Percentiles rank a stretch among this genome's conserved stretches.
These are phyloP conservation scores for Globisporangium iwayamae DNA, from an alignment of 352 stramenopile genomes.

Conservation along the genomic window DNA sequence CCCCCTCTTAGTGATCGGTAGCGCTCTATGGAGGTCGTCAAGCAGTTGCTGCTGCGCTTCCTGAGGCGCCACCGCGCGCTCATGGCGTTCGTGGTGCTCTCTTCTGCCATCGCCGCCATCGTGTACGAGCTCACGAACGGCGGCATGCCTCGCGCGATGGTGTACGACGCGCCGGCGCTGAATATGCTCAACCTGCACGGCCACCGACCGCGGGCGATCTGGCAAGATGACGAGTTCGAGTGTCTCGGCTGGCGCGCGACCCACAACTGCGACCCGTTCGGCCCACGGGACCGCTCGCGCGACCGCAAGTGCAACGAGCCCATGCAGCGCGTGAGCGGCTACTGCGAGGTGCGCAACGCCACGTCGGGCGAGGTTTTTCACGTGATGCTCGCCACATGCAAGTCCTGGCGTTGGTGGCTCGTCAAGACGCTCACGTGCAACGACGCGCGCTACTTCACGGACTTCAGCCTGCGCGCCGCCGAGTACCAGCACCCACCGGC, in stretches of 20 bases:
- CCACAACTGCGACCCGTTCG: constrained; percentile 60
- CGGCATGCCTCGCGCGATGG: constrained; percentile 35
- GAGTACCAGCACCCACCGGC: constrained; percentile 35
- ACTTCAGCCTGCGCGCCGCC: constrained; percentile 59
- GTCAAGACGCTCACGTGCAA: constrained; percentile 53
- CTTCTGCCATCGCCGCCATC: constrained; percentile 40
- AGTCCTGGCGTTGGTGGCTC: constrained; percentile 59
- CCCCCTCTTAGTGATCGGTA: neutral
- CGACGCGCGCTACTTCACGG: constrained; percentile 56
- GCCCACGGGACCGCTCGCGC: constrained; percentile 29
- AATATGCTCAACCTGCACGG: constrained; percentile 37
- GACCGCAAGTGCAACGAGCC: constrained; percentile 46
- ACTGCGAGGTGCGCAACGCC: constrained; percentile 68
- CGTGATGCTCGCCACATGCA: constrained; percentile 74
- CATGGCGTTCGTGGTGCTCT: constrained; percentile 28
- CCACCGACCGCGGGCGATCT: constrained; percentile 33
- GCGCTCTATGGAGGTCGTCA: constrained; percentile 21
- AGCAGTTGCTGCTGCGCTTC: constrained; percentile 27
- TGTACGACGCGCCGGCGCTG: constrained; percentile 36
- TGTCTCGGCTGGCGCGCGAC: constrained; percentile 73
- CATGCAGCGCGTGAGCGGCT: constrained; percentile 49
- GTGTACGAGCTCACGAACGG: constrained; percentile 60
- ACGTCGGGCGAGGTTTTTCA: constrained; percentile 47
- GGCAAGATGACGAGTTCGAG: constrained; percentile 60
- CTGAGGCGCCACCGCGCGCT: constrained; percentile 43